These are phyloP conservation scores for Nymphaea thermarum DNA, from an alignment of 164 flowering plant genomes.

Conservation along the genomic window DNA sequence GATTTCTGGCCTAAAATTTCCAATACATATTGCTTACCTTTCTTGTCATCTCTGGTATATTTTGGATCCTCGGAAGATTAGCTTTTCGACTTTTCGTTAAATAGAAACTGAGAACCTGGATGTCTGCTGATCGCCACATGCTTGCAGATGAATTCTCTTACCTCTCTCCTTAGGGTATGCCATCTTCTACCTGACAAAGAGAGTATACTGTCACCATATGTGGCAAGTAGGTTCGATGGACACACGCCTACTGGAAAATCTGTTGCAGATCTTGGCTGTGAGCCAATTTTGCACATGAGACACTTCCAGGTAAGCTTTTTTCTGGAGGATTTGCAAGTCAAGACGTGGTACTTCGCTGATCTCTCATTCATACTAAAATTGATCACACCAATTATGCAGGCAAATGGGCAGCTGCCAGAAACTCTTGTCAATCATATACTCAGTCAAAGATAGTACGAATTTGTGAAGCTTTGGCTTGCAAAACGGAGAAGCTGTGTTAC, in stretches of 20 bases:
- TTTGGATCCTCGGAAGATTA: too few relatives aligned
- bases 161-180: slow-evolving; percentile 65
- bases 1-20: background rate
- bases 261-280: slow-evolving; percentile 90
- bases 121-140: background rate
- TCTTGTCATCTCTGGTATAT: too few relatives aligned
- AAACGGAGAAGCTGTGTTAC: background rate
- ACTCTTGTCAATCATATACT: slow-evolving; percentile 61
- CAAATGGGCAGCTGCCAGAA: slow-evolving; percentile 58
- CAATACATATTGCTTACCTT: background rate
- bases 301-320: slow-evolving; percentile 67
- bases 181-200: slow-evolving; percentile 45
- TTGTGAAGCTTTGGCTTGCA: background rate
- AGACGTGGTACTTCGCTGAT: background rate
- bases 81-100: too few relatives aligned
- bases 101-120: background rate
- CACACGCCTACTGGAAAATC: slow-evolving; percentile 58
- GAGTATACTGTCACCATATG: slow-evolving; percentile 30
- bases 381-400: slow-evolving; percentile 24
- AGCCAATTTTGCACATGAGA: slow-evolving; percentile 93
- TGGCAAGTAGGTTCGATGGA: slow-evolving; percentile 56
- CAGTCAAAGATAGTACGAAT: slow-evolving; percentile 7
- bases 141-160: slow-evolving; percentile 85
- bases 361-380: background rate
- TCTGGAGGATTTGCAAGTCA: background rate